Evolutionary conservation across 2,329 filamentous ascomycete species (phyloP).

Genomic region (Aspergillus novofumigatus): DNA sequence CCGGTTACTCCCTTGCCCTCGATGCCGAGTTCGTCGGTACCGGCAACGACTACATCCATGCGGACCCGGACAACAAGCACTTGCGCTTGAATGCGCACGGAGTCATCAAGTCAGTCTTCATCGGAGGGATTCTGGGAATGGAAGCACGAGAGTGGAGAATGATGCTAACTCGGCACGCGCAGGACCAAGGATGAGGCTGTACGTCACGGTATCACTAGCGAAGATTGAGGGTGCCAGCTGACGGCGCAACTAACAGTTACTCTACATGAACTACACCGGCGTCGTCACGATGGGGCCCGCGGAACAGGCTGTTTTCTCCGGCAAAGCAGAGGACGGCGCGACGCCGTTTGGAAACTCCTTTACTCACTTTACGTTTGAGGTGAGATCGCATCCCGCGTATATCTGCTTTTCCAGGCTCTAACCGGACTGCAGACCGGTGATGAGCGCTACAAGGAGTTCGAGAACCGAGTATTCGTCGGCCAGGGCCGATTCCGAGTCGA

Average conservation of each 20-base stretch:
- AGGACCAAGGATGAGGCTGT: slow-evolving; percentile 33
- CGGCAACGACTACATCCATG: slow-evolving; percentile 42
- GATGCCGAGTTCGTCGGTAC: slow-evolving; percentile 36
- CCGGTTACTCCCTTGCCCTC: slow-evolving; percentile 32
- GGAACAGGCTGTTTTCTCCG: slow-evolving; percentile 30
- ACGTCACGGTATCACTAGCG: slow-evolving; percentile 6
- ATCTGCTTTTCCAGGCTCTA: background rate
- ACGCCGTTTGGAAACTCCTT: slow-evolving; percentile 40
- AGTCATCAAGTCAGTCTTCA: slow-evolving; percentile 34
- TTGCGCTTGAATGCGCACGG: slow-evolving; percentile 40
- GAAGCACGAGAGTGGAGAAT: background rate
- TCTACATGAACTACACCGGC: slow-evolving; percentile 42
- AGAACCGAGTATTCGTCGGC: slow-evolving; percentile 38
- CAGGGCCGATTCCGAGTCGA: slow-evolving; percentile 38
- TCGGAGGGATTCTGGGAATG: background rate
- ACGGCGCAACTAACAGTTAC: slow-evolving; percentile 17
- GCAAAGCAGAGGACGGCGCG: slow-evolving; percentile 26
- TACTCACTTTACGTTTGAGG: slow-evolving; percentile 36
- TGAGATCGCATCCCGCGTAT: slow-evolving; percentile 8
- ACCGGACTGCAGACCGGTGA: slow-evolving; percentile 34
- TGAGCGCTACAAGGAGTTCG: slow-evolving; percentile 39
- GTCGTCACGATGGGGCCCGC: slow-evolving; percentile 33
- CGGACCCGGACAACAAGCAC: slow-evolving; percentile 36
- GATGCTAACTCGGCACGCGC: slow-evolving; percentile 1
- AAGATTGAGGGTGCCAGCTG: background rate